Evolutionary conservation across 768 basidiomycete genomes (phyloP), one percentile per base, ranked within the genome.

Genomic region (Psilocybe subaeruginosa): DNA sequence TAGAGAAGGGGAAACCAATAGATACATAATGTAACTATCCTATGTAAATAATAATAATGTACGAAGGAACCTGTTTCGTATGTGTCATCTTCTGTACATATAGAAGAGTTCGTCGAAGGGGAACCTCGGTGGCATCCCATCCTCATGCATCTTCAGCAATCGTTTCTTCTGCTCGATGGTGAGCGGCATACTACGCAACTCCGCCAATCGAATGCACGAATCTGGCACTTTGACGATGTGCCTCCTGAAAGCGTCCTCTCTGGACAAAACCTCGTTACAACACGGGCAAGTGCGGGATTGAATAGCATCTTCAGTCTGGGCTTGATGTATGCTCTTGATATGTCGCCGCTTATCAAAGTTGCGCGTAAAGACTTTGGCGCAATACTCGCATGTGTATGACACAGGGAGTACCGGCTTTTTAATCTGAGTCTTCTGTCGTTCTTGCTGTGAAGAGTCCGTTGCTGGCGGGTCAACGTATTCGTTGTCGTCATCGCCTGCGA

Each of bases 341-440:
- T 69, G 68, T 31, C 68, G 62, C 53, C 45, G n/a, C 58, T 64
- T 48, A 49, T 69, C 68, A 45, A 56, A 67, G 17, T 60, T 62
- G 8, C 70, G 67, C 27, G 65, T 68, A 49, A 71, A 71, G 1
- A 39, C 50, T 14, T 50, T 57, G n/a, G 48, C 12, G 50, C 70
- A 71, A 3, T 58, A 51, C 8, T 52, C 12, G 59, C 68, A 69
- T 19, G 46, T 27, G 46, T 64, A 64, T 17, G 23, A 30, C 9
- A 31, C 58, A 39, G 58, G 11, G 14, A 5, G 11, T 14, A n/a
- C 37, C 30, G 31, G 14, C 45, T 53, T 62, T 29, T 8, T 29
- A 19, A 39, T 33, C 48, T 58, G 6, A 35, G 33, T 56, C 50
- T 51, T 19, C 19, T 54, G 8, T 30, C 14, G 3, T 48, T 23